These are phyloP conservation scores for Fusarium annulatum DNA, from an alignment of 2,329 filamentous ascomycete species.

Conservation along the genomic window DNA sequence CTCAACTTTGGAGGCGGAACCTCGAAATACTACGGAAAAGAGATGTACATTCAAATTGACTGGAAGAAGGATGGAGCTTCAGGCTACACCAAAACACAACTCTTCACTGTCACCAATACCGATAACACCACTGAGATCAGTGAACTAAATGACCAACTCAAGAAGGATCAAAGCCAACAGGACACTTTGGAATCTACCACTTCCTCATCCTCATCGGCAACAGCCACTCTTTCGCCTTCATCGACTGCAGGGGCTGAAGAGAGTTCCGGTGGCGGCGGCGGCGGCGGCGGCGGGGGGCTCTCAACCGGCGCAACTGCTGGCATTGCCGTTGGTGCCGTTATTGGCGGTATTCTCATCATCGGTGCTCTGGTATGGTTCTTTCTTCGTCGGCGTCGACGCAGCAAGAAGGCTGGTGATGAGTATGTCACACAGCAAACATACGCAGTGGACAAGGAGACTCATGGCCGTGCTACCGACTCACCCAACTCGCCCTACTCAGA, in stretches of 20 bases:
- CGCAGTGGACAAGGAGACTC: constrained; percentile 59
- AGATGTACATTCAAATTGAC: constrained; percentile 18
- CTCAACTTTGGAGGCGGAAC: background rate
- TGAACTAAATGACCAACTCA: background rate
- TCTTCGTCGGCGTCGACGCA: constrained; percentile 54
- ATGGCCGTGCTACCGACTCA: constrained; percentile 51
- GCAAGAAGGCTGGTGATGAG: constrained; percentile 35
- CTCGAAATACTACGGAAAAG: background rate
- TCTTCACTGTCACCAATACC: constrained; percentile 26
- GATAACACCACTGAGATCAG: background rate
- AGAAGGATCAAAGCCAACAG: background rate
- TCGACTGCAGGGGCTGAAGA: background rate
- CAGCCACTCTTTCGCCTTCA: background rate
- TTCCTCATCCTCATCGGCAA: background rate
- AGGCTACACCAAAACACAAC: constrained; percentile 5
- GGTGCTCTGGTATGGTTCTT: constrained; percentile 56
- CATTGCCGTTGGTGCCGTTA: constrained; percentile 57
- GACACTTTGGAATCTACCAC: background rate
- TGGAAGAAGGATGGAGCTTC: constrained; percentile 6
- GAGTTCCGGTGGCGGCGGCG: background rate
- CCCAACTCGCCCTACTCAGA: constrained; percentile 59
- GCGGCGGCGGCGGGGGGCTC: constrained; percentile 46
- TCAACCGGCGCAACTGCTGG: constrained; percentile 59
- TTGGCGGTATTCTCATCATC: constrained; percentile 54
- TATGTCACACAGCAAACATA: constrained; percentile 50